Base-by-base conservation (phyloP, 345 rosid genomes). In the Gossypium anomalum region DNA sequence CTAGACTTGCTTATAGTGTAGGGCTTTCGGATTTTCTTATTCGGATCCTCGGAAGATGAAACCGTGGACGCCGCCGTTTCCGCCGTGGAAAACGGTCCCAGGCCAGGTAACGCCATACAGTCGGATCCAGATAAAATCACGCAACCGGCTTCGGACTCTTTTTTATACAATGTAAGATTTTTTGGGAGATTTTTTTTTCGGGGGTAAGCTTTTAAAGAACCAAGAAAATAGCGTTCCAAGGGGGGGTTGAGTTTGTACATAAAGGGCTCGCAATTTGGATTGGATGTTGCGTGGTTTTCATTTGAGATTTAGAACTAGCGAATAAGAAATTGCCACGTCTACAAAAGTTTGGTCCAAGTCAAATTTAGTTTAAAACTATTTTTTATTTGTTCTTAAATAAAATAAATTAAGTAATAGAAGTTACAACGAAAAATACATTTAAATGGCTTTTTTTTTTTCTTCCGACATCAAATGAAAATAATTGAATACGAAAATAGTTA, bases 1-100 rank as follows among this genome's bases (percentile, higher is more conserved):
- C 97, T 85, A 1, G 95, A 92, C 88, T 92, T 92, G 79, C 91
- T 85, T 77, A 92, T 89, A 45, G 92, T 92, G 80, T 92, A 92
- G 59, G 97, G 93, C 80, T 92, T 92, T 75, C 95, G 85, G 81
- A 89, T 80, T 87, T 87, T 90, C 90, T 87, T 90, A 49, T 76
- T 79, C 41, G 77, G 86, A 77, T 92, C 97, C 80, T 92, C 95
- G 29, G 85, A 67, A 12, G 86, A 78, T 34, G 90, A 77, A 16
- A 79, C 72, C 2, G 80, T 72, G 69, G 89, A 56, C n/a, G 88
- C 43, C 70, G 85, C 78, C 25, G 83, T 71, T 2, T 88, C 75
- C 23, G 77, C 62, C 49, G 83, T 67, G 48, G 81, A 69, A 79
- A 89, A 86, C 13, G 97, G 82, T 19, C 82, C 86, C 45, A 88